Evolutionary conservation across 2,329 filamentous ascomycete species (phyloP).

Genomic region (Aspergillus tubingensis): DNA sequence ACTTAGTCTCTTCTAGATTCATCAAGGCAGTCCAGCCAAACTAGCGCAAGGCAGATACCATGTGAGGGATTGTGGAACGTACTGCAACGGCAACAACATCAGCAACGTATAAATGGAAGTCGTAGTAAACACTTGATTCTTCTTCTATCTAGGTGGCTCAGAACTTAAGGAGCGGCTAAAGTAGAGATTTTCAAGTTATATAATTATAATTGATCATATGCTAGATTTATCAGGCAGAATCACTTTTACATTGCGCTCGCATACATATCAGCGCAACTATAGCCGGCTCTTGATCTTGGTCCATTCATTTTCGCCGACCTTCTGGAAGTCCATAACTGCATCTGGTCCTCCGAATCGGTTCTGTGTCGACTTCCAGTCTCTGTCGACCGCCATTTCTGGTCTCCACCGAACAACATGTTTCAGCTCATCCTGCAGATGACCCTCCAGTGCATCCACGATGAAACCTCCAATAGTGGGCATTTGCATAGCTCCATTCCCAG

Average conservation of each 20-base stretch:
- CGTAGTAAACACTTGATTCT: too few species aligned
- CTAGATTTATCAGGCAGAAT: too few species aligned
- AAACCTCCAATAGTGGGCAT: constrained; percentile 53
- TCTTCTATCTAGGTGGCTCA: too few species aligned
- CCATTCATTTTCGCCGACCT: constrained; percentile 42
- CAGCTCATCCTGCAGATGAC: constrained; percentile 45
- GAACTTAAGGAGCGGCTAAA: too few species aligned
- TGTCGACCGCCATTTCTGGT: constrained; percentile 50
- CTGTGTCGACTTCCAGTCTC: constrained; percentile 52
- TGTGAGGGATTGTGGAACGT: too few species aligned
- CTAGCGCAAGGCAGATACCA: too few species aligned
- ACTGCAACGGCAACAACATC: too few species aligned
- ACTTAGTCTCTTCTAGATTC: too few species aligned
- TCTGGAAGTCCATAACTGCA: constrained; percentile 51
- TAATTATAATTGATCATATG: too few species aligned
- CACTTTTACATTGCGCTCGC: not conserved
- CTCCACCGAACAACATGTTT: constrained; percentile 51
- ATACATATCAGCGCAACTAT: not conserved
- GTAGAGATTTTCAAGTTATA: too few species aligned
- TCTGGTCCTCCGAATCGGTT: constrained; percentile 50
- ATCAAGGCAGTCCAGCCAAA: too few species aligned
- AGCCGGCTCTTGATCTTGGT: constrained; percentile 25
- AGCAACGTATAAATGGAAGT: too few species aligned
- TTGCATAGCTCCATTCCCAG: constrained; percentile 42
- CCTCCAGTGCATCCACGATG: constrained; percentile 52